These are phyloP conservation scores for Carex littledalei DNA, from an alignment of 176 grass and related monocot species.

Conservation along the genomic window DNA sequence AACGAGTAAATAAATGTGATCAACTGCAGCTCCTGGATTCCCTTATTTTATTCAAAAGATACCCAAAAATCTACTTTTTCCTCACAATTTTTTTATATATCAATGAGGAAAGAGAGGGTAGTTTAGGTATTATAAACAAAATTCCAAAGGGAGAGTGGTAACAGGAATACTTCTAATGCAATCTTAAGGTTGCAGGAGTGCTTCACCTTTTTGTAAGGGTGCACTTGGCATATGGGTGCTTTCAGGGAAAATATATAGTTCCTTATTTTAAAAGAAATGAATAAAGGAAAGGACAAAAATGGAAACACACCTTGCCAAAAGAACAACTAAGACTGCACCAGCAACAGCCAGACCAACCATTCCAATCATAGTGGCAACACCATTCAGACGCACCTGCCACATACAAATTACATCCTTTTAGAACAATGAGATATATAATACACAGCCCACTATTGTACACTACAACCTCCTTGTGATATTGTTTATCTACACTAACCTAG, in stretches of 20 bases:
- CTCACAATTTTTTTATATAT: background rate
- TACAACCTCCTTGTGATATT: background rate
- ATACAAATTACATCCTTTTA: background rate
- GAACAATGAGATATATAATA: background rate
- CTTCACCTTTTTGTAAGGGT: background rate
- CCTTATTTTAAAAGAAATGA: background rate
- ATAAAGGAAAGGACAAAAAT: background rate
- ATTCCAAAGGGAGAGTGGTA: background rate
- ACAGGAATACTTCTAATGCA: background rate
- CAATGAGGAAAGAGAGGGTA: background rate
- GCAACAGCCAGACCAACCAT: constrained; percentile 75
- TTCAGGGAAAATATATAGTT: background rate
- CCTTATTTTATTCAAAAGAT: background rate
- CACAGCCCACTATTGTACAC: background rate
- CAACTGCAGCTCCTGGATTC: background rate
- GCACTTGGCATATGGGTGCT: background rate
- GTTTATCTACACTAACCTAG: background rate
- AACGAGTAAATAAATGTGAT: background rate
- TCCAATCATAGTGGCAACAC: constrained; percentile 89
- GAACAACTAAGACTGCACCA: constrained; percentile 57
- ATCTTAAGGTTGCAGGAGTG: background rate
- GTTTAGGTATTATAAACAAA: background rate
- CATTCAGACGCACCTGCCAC: constrained; percentile 88
- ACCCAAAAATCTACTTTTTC: background rate
- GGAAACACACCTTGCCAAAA: constrained; percentile 61